Conservation (phyloP, 768 basidiomycete genomes). For the Hydnomerulius pinastri region DNA sequence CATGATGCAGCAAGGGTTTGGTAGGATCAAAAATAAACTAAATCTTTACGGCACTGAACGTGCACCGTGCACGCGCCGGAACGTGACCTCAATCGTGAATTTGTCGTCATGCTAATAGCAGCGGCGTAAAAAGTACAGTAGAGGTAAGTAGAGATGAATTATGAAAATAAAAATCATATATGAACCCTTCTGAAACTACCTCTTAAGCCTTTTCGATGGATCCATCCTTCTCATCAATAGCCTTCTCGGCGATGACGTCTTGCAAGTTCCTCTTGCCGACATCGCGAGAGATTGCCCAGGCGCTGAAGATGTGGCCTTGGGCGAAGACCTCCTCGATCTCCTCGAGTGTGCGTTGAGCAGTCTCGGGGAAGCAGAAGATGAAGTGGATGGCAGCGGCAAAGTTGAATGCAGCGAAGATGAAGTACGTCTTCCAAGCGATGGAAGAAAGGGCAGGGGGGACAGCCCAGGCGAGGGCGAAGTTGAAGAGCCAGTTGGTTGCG, state of each 20-base stretch:
- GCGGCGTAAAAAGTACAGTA: too few species aligned
- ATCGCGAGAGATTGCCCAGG: conserved; percentile 65
- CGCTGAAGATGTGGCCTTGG: conserved; percentile 66
- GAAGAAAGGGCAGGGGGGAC: conserved; percentile 67
- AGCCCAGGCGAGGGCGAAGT: conserved; percentile 73
- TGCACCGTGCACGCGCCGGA: too few species aligned
- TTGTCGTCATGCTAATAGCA: too few species aligned
- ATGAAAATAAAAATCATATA: too few species aligned
- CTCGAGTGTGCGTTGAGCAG: conserved; percentile 70
- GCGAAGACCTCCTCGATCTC: conserved; percentile 79
- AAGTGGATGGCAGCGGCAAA: conserved; percentile 70
- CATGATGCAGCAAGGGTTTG: not conserved
- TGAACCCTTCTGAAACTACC: not conserved
- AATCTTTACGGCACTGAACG: too few species aligned
- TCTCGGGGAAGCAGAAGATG: conserved; percentile 82
- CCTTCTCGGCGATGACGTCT: conserved; percentile 40
- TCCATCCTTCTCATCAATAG: conserved; percentile 7
- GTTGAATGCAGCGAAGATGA: conserved; percentile 79
- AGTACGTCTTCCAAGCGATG: conserved; percentile 78
- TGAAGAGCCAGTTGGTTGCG: conserved; percentile 63
- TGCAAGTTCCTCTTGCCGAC: conserved; percentile 64
- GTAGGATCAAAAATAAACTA: not conserved
- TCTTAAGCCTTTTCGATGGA: conserved; percentile 7
- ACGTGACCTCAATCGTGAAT: too few species aligned
- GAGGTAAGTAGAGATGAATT: too few species aligned